Conservation (phyloP, 1,284 basidiomycete genomes). For the Apiotrichum gracile region DNA sequence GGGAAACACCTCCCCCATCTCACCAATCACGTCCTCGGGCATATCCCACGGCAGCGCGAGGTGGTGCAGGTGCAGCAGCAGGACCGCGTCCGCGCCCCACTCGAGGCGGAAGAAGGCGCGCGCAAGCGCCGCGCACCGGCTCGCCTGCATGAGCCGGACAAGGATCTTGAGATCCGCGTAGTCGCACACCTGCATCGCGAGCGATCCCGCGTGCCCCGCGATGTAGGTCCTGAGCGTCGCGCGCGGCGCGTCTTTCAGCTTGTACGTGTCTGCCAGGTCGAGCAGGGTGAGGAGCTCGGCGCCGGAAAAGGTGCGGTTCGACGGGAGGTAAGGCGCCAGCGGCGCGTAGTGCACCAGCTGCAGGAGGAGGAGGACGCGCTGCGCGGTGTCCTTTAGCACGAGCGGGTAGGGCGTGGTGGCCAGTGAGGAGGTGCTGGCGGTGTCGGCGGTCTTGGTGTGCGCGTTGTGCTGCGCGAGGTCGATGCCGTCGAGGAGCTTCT, state of each 20-base stretch:
- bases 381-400: neutral
- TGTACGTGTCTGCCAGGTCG: neutral
- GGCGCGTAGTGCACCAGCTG: neutral
- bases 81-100: neutral
- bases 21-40: neutral
- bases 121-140: neutral
- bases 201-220: neutral
- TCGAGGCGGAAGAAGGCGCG: conserved; percentile 3
- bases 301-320: neutral
- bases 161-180: neutral
- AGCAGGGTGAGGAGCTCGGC: neutral
- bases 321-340: neutral
- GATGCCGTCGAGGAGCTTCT: neutral
- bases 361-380: neutral
- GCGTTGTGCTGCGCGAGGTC: neutral
- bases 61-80: neutral
- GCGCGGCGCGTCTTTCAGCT: neutral
- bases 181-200: neutral
- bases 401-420: neutral
- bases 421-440: neutral
- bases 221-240: neutral
- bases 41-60: conserved; percentile 1
- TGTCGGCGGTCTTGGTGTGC: neutral
- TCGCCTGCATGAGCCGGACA: neutral
- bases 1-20: neutral